Base-by-base conservation (phyloP, 2,329 filamentous ascomycete species). In the Fusarium sp. region DNA sequence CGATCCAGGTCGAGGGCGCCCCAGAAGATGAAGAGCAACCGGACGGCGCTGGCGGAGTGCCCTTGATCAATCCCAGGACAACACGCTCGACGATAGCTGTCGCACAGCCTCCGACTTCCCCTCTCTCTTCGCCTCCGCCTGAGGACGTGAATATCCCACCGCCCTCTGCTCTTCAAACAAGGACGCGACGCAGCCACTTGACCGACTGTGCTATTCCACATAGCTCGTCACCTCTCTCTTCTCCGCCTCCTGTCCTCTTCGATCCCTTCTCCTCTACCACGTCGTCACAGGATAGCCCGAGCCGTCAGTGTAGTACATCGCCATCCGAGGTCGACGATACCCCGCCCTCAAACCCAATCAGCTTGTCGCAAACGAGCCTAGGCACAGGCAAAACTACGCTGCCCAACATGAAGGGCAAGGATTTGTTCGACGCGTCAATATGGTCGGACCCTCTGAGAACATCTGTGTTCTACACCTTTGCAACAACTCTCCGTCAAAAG, bases 391-490 rank as follows among this genome's bases (percentile, higher is more conserved):
- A 60, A 57, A 74, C 69, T 33, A 72, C 72, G 1, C 71, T 88
- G 1, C 84, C 85, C 2, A 85, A 87, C 42, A 83, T 91, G 72
- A 90, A 90, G 70, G 89, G 89, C 3, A 84, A 85, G 51, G 88
- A 92, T 67, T 75, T 92, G 3, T 92, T 92, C 65, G 88, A 91
- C 72, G 83, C 84, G 14, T 86, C 86, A 25, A 85, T 91, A 52
- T 92, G 88, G 85, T 79, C 85, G 0, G 87, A 90, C 67, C 85
- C 88, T 0, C 73, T 86, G 14, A 84, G 86, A 41, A 91, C 88
- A 0, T 87, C 87, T 0, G 85, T 90, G 9, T 91, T 91, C 61
- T 91, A 91, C 69, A 88, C 84, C 10, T 92, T 92, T 67, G 85
- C 88, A 32, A 88, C 88, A 0, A 87, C 85, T 0, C 75, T 91